These are phyloP conservation scores for Pinus tabuliformis DNA, from an alignment of 75 land plant genomes.

Conservation along the genomic window DNA sequence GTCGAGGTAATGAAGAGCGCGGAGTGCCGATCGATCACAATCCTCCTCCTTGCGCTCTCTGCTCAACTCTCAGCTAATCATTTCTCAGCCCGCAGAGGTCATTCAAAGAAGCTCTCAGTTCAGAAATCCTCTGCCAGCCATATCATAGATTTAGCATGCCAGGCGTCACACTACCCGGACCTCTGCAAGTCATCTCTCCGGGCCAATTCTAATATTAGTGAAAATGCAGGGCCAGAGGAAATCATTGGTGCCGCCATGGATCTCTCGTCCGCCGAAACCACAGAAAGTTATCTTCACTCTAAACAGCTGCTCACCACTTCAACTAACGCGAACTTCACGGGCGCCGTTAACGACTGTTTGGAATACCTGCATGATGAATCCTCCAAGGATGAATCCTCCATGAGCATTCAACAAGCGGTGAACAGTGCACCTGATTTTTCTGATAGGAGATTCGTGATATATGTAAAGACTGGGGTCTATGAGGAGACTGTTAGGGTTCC, in stretches of 20 bases:
- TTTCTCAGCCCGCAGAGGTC: too few species aligned
- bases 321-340: conserved; percentile 17
- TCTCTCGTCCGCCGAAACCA: neutral
- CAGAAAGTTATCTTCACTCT: neutral
- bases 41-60: too few species aligned
- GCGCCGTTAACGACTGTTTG: conserved; percentile 36
- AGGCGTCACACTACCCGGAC: conserved; percentile 7
- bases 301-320: neutral
- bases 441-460: conserved; percentile 23
- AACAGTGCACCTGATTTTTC: conserved; percentile 34
- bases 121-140: too few species aligned
- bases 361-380: conserved; percentile 31
- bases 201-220: neutral
- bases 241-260: neutral
- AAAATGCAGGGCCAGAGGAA: neutral
- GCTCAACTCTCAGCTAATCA: too few species aligned
- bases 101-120: too few species aligned
- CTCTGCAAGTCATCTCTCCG: neutral
- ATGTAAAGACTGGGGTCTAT: conserved; percentile 45
- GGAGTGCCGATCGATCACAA: too few species aligned
- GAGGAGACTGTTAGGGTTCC: conserved; percentile 47
- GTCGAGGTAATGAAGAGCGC: too few species aligned
- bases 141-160: neutral
- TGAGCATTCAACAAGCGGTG: conserved; percentile 45
- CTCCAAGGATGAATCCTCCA: conserved; percentile 24